Evolutionary conservation across 306 rosid species (phyloP).

Genomic region (Lupinus albus): DNA sequence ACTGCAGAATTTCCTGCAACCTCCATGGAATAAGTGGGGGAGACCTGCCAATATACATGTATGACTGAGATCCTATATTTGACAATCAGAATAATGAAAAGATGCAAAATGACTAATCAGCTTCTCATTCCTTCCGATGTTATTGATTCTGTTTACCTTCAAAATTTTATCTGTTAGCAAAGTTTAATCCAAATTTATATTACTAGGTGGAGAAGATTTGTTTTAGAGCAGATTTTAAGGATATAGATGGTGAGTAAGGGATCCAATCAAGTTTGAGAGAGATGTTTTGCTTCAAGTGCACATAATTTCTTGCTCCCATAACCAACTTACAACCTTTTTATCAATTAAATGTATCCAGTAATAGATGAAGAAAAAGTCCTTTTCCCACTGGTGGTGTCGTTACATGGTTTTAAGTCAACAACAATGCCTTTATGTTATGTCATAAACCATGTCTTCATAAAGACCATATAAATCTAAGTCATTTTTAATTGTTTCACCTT

Average conservation of each 20-base stretch:
- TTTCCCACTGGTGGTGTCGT: not conserved
- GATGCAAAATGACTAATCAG: slow-evolving; percentile 15
- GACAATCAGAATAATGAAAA: not conserved
- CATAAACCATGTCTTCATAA: too few relatives aligned
- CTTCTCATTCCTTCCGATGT: not conserved
- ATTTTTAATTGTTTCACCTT: too few relatives aligned
- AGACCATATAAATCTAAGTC: too few relatives aligned
- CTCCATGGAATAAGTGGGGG: slow-evolving; percentile 84
- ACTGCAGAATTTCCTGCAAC: slow-evolving; percentile 67
- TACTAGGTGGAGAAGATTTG: too few relatives aligned
- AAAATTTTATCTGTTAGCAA: not conserved
- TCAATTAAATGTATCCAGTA: not conserved
- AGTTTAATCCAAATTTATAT: too few relatives aligned
- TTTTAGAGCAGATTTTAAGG: too few relatives aligned
- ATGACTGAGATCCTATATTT: not conserved
- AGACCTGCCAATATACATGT: slow-evolving; percentile 62
- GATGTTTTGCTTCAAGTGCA: not conserved
- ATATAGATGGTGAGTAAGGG: not conserved
- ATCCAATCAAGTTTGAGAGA: not conserved
- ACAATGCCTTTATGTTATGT: too few relatives aligned
- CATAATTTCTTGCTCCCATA: not conserved
- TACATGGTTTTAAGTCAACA: too few relatives aligned
- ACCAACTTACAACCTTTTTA: not conserved
- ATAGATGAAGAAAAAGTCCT: not conserved
- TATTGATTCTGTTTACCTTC: too few relatives aligned